These are phyloP conservation scores for Knoxia roxburghii DNA, from an alignment of 257 asterid species.

Conservation along the genomic window DNA sequence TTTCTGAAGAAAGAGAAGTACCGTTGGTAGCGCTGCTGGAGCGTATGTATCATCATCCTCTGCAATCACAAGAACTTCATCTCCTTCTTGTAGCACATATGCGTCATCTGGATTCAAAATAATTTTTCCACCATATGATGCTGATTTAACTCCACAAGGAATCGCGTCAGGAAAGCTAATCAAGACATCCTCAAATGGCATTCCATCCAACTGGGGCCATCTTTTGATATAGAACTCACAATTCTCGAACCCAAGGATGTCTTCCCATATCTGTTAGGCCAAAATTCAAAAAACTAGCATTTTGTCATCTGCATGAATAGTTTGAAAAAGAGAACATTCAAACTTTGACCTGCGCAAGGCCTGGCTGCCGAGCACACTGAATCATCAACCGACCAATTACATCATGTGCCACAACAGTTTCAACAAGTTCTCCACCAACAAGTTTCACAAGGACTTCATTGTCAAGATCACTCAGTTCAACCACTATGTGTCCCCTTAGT, in stretches of 20 bases:
- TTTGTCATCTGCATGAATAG: neutral
- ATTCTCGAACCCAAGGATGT: slow-evolving; percentile 87
- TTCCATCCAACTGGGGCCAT: slow-evolving; percentile 79
- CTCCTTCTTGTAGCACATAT: slow-evolving; percentile 79
- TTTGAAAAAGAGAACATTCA: neutral
- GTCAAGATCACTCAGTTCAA: slow-evolving; percentile 87
- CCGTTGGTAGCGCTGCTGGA: slow-evolving; percentile 71
- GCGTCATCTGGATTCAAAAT: slow-evolving; percentile 79
- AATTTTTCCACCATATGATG: slow-evolving; percentile 75
- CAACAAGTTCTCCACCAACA: slow-evolving; percentile 88
- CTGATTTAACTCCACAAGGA: slow-evolving; percentile 89
- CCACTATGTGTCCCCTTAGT: slow-evolving; percentile 77
- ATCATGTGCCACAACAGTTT: slow-evolving; percentile 94
- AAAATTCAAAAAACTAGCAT: slow-evolving; percentile 17
- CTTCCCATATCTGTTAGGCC: slow-evolving; percentile 79
- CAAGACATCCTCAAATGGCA: slow-evolving; percentile 81
- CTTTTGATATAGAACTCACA: slow-evolving; percentile 83
- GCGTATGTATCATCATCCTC: slow-evolving; percentile 89
- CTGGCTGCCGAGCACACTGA: slow-evolving; percentile 95
- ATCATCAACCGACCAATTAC: slow-evolving; percentile 92
- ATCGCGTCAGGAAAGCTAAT: slow-evolving; percentile 84
- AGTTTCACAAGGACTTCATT: slow-evolving; percentile 87
- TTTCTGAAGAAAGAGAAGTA: slow-evolving; percentile 43
- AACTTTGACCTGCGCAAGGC: slow-evolving; percentile 82
- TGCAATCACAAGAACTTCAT: slow-evolving; percentile 84